phyloP scores from a whole-genome alignment of 2,329 filamentous ascomycete species.

The Ophiosphaerella narmari region DNA sequence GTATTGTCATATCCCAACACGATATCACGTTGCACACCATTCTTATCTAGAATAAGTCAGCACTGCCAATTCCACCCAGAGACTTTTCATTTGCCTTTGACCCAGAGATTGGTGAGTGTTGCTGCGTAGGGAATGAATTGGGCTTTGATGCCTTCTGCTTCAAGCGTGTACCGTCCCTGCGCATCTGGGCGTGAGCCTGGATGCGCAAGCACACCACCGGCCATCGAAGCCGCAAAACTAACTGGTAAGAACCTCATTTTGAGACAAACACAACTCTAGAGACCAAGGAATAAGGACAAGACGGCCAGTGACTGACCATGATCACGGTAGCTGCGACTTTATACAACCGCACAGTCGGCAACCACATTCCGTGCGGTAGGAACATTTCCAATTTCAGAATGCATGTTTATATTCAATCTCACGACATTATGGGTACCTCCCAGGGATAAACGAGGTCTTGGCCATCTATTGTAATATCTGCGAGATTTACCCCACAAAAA shows the following conservation, averaged over 20 bases:
- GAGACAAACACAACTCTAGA: background rate
- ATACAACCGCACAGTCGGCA: conserved; percentile 7
- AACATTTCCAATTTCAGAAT: conserved; percentile 12
- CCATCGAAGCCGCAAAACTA: conserved; percentile 23
- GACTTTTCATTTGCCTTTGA: conserved; percentile 26
- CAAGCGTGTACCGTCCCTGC: conserved; percentile 35
- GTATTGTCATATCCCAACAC: conserved; percentile 43
- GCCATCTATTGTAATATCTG: conserved; percentile 26
- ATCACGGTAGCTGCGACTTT: conserved; percentile 8
- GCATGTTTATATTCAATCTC: conserved; percentile 13
- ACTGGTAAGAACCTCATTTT: conserved; percentile 29
- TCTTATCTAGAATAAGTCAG: conserved; percentile 30
- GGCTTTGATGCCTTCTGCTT: conserved; percentile 37
- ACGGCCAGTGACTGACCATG: background rate
- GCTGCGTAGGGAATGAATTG: conserved; percentile 44
- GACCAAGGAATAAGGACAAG: conserved; percentile 3
- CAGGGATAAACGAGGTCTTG: conserved; percentile 19
- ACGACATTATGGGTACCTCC: conserved; percentile 8
- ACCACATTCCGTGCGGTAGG: background rate
- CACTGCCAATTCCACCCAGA: background rate
- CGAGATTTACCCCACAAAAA: conserved; percentile 14
- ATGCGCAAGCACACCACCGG: conserved; percentile 11
- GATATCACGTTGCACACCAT: conserved; percentile 37
- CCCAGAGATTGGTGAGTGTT: conserved; percentile 41
- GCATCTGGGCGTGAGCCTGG: conserved; percentile 28